phyloP scores from a whole-genome alignment of 2,329 filamentous ascomycete species.

The Calonectria crousiana region DNA sequence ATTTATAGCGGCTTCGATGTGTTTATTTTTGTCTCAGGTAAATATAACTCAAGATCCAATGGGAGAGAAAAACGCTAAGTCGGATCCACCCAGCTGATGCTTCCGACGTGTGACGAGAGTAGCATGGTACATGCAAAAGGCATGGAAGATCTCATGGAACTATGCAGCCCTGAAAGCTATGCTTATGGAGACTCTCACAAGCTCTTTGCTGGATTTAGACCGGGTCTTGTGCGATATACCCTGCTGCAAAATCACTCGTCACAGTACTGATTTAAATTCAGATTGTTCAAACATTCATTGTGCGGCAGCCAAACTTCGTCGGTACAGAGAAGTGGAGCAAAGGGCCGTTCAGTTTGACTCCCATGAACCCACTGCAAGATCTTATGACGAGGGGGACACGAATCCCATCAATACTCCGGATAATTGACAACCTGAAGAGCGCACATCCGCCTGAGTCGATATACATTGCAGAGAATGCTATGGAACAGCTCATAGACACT shows the following conservation, averaged over 20 bases:
- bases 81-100: conserved; percentile 36
- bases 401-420: conserved; percentile 1
- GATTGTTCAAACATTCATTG: conserved; percentile 20
- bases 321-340: conserved; percentile 17
- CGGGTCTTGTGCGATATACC: conserved; percentile 48
- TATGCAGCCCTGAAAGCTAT: conserved; percentile 46
- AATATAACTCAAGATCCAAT: neutral
- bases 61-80: neutral
- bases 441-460: neutral
- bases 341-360: conserved; percentile 15
- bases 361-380: conserved; percentile 13
- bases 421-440: conserved; percentile 1
- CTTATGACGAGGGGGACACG: conserved; percentile 18
- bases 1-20: conserved; percentile 25
- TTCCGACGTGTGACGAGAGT: conserved; percentile 44
- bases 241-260: neutral
- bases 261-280: neutral
- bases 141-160: conserved; percentile 49
- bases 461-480: neutral
- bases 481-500: neutral
- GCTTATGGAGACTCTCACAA: conserved; percentile 49
- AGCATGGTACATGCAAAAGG: conserved; percentile 50
- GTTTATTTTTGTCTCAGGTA: conserved; percentile 25
- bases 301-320: conserved; percentile 19
- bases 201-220: conserved; percentile 55